These are phyloP conservation scores for Pyricularia sp. DNA, from an alignment of 2,329 filamentous ascomycete genomes.

Conservation along the genomic window DNA sequence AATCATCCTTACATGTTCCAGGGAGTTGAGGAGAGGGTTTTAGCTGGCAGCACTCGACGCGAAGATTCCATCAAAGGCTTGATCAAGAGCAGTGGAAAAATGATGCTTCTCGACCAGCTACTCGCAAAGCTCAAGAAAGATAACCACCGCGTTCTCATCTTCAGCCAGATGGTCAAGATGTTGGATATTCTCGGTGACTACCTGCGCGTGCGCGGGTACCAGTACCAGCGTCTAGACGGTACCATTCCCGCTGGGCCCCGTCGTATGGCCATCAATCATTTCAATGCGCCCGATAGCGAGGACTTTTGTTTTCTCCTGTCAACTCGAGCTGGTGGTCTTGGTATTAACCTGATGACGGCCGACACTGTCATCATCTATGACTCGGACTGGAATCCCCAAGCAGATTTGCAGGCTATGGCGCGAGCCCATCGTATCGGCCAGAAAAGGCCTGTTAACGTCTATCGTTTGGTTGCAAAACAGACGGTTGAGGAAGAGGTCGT, in stretches of 20 bases:
- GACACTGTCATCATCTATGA: conserved; percentile 98
- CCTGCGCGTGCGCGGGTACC: conserved; percentile 82
- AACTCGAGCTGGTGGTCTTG: conserved; percentile 90
- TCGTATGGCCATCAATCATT: conserved; percentile 93
- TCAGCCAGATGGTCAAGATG: conserved; percentile 99
- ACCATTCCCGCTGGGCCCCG: conserved; percentile 84
- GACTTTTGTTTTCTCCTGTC: conserved; percentile 97
- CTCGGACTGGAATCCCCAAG: conserved; percentile 98
- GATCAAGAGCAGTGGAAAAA: conserved; percentile 96
- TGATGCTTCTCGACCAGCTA: conserved; percentile 98
- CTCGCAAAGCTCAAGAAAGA: conserved; percentile 88
- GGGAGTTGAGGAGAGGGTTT: conserved; percentile 81
- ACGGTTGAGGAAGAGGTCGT: conserved; percentile 97
- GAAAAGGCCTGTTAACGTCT: conserved; percentile 91
- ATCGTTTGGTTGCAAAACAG: conserved; percentile 93
- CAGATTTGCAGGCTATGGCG: conserved; percentile 96
- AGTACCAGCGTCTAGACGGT: conserved; percentile 90
- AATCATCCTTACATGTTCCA: conserved; percentile 99
- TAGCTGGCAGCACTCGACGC: conserved; percentile 69
- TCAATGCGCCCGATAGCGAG: conserved; percentile 91
- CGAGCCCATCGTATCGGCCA: conserved; percentile 96
- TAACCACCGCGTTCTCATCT: conserved; percentile 91
- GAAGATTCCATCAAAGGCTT: conserved; percentile 89
- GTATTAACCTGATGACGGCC: conserved; percentile 97
- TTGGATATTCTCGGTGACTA: conserved; percentile 94